These are phyloP conservation scores for Aspergillus ustus DNA, from an alignment of 2,329 filamentous ascomycete species.

Conservation along the genomic window DNA sequence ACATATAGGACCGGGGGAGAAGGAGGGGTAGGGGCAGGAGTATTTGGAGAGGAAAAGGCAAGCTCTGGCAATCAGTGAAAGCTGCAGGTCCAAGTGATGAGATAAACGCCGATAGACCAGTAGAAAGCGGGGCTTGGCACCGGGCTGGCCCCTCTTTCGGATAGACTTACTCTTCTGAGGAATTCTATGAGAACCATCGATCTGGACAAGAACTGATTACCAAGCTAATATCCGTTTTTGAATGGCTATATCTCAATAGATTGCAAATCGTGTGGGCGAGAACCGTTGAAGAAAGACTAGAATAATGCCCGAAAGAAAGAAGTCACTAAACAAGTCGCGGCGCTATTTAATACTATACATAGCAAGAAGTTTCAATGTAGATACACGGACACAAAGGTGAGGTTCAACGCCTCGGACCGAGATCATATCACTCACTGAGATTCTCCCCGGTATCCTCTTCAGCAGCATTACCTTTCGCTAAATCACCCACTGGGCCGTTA, in stretches of 20 bases:
- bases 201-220: not conserved
- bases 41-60: conserved; percentile 2
- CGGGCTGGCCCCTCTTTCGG: conserved; percentile 29
- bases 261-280: not conserved
- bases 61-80: conserved; percentile 6
- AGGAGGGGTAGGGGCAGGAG: not conserved
- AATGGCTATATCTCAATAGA: not conserved
- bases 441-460: conserved; percentile 18
- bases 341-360: not conserved
- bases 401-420: not conserved
- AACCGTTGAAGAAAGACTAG: not conserved
- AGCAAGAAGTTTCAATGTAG: not conserved
- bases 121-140: conserved; percentile 3
- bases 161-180: conserved; percentile 40
- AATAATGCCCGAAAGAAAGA: not conserved
- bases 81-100: not conserved
- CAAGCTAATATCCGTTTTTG: not conserved
- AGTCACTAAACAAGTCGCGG: not conserved
- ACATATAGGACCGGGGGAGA: conserved; percentile 10
- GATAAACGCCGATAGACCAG: not conserved
- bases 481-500: conserved; percentile 4
- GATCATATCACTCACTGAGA: conserved; percentile 17
- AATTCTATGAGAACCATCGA: not conserved
- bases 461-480: conserved; percentile 14
- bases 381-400: not conserved